phyloP scores from a whole-genome alignment of 78 protist species.

The Guillardia theta region DNA sequence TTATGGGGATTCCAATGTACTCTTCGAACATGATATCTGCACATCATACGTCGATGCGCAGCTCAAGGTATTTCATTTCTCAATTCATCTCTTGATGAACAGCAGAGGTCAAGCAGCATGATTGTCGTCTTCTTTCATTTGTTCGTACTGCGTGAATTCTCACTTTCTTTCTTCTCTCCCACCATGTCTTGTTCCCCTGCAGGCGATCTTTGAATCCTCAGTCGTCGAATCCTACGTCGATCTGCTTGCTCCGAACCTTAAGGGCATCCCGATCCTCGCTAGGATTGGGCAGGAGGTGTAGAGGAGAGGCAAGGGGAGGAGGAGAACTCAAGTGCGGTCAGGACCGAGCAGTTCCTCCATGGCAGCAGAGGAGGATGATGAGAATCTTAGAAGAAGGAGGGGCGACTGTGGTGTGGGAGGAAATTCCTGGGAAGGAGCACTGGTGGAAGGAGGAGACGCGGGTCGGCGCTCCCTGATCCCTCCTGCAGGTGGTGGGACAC shows the following conservation, averaged over 20 bases:
- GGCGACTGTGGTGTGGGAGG: not conserved
- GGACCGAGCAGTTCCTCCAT: conserved; percentile 20
- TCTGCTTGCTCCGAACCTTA: conserved; percentile 30
- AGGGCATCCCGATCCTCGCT: not conserved
- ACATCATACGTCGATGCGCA: too few relatives aligned
- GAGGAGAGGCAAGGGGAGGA: not conserved
- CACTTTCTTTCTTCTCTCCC: too few relatives aligned
- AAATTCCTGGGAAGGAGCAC: conserved; percentile 25
- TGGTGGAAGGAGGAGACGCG: not conserved
- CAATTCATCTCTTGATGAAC: too few relatives aligned
- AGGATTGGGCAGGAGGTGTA: not conserved
- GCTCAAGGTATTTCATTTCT: too few relatives aligned
- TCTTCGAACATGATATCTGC: not conserved
- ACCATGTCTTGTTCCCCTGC: too few relatives aligned
- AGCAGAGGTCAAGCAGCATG: not conserved
- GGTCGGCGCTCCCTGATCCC: not conserved
- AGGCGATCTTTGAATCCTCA: not conserved
- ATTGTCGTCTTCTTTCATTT: too few relatives aligned
- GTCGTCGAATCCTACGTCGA: conserved; percentile 6
- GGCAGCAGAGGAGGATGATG: conserved; percentile 35
- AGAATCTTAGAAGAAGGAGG: not conserved
- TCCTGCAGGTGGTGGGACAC: not conserved
- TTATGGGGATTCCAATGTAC: too few relatives aligned
- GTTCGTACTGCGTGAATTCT: too few relatives aligned
- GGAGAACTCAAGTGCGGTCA: not conserved